Percentiles rank a stretch among this genome's conserved stretches.
phyloP scores from a whole-genome alignment of 768 basidiomycete genomes.

The Leccinum variicolor region DNA sequence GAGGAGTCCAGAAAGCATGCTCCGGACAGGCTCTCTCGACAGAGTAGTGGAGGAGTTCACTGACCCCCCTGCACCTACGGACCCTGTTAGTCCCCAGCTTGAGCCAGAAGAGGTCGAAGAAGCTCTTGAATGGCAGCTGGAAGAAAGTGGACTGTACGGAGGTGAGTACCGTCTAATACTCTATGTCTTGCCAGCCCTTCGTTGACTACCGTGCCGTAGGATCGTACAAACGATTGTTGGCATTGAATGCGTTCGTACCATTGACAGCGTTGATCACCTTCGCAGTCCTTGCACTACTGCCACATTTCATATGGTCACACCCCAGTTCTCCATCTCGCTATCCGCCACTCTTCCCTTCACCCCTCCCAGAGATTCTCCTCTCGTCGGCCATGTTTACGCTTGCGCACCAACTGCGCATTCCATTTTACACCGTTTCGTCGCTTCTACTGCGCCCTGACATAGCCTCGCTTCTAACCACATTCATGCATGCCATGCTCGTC shows the following conservation, averaged over 20 bases:
- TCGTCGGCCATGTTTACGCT: conserved; percentile 52
- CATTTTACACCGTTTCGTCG: conserved; percentile 34
- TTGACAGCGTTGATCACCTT: conserved; percentile 49
- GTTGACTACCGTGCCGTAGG: conserved; percentile 38
- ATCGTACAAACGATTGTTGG: conserved; percentile 54
- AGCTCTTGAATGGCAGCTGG: conserved; percentile 45
- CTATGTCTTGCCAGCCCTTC: neutral
- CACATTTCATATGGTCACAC: conserved; percentile 45
- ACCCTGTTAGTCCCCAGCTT: conserved; percentile 15
- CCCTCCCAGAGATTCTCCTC: conserved; percentile 61
- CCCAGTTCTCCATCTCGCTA: conserved; percentile 38
- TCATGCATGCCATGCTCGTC: conserved; percentile 48
- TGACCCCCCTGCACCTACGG: conserved; percentile 4
- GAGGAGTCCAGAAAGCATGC: conserved; percentile 36
- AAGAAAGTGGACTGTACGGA: conserved; percentile 46
- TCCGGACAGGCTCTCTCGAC: conserved; percentile 25
- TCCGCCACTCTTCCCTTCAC: conserved; percentile 51
- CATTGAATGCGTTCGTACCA: conserved; percentile 61
- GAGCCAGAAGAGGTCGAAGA: conserved; percentile 37
- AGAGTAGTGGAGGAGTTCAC: conserved; percentile 39
- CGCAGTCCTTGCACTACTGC: conserved; percentile 47
- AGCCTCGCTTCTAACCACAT: conserved; percentile 36
- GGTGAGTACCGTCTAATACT: conserved; percentile 33
- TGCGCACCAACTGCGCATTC: conserved; percentile 31
- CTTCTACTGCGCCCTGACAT: conserved; percentile 23